Percentiles rank a stretch among this genome's conserved stretches.
phyloP scores from a whole-genome alignment of 2,329 filamentous ascomycete species.

The Scedosporium dehoogii region DNA sequence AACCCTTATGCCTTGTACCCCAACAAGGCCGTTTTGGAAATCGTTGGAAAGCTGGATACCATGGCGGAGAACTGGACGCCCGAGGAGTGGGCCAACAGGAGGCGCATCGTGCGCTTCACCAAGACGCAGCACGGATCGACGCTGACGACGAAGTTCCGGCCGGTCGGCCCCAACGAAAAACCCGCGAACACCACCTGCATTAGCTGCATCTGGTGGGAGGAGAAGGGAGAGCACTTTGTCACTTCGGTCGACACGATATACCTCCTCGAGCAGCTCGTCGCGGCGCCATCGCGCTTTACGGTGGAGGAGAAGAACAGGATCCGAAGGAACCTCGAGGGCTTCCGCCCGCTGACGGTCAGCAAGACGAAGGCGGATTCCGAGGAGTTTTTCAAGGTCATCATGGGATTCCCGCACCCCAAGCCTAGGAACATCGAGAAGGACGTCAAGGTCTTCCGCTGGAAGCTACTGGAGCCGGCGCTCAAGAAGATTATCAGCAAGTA shows the following conservation, averaged over 20 bases:
- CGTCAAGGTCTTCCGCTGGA: conserved; percentile 98
- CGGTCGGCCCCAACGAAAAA: conserved; percentile 70
- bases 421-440: conserved; percentile 98
- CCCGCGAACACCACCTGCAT: conserved; percentile 82
- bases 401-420: conserved; percentile 92
- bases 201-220: conserved; percentile 95
- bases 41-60: conserved; percentile 71
- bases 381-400: conserved; percentile 98
- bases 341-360: conserved; percentile 84
- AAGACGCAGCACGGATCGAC: conserved; percentile 74
- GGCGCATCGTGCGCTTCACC: conserved; percentile 81
- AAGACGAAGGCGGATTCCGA: conserved; percentile 89
- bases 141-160: conserved; percentile 69
- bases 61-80: conserved; percentile 79
- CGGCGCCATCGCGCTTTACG: conserved; percentile 64
- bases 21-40: conserved; percentile 74
- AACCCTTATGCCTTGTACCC: conserved; percentile 76
- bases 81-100: conserved; percentile 69
- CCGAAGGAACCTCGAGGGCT: conserved; percentile 87
- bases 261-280: conserved; percentile 84
- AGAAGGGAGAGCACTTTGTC: conserved; percentile 83
- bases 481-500: conserved; percentile 99
- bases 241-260: conserved; percentile 96
- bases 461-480: conserved; percentile 72
- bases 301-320: conserved; percentile 99